Percentiles rank a stretch among this genome's conserved stretches.
Evolutionary conservation across 2,329 filamentous ascomycete species (phyloP).

Genomic region (Diaporthe humulicola): DNA sequence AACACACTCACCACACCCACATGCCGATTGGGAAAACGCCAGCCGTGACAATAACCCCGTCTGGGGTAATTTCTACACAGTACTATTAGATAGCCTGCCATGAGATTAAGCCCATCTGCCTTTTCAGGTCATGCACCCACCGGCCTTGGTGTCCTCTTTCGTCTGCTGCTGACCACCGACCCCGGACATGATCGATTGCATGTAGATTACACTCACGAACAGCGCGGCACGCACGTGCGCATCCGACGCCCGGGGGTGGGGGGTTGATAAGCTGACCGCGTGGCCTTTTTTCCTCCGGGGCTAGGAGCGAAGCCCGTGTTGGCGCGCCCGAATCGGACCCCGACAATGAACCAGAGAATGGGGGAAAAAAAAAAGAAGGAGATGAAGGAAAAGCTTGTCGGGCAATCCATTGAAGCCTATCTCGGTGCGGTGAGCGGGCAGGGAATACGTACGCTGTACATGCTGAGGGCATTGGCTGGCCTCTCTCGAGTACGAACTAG

Average conservation of each 20-base stretch:
- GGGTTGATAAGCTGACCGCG: conserved; percentile 8
- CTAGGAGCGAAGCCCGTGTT: neutral
- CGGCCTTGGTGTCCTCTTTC: conserved; percentile 8
- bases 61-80: neutral
- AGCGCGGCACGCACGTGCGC: neutral
- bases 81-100: neutral
- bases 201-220: neutral
- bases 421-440: neutral
- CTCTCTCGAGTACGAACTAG: neutral
- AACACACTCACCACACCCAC: conserved; percentile 6
- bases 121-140: conserved; percentile 7
- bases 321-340: conserved; percentile 19
- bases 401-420: conserved; percentile 25
- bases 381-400: conserved; percentile 7
- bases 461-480: neutral
- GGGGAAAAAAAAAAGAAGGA: neutral
- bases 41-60: neutral
- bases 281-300: neutral
- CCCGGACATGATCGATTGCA: neutral
- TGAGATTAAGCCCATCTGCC: neutral
- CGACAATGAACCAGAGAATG: neutral
- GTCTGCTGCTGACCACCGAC: conserved; percentile 20
- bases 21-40: neutral
- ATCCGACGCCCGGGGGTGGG: neutral
- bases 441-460: neutral